Evolutionary conservation across 768 basidiomycete species (phyloP), one percentile per base, ranked within the genome.

Genomic region (Zangia roseola): DNA sequence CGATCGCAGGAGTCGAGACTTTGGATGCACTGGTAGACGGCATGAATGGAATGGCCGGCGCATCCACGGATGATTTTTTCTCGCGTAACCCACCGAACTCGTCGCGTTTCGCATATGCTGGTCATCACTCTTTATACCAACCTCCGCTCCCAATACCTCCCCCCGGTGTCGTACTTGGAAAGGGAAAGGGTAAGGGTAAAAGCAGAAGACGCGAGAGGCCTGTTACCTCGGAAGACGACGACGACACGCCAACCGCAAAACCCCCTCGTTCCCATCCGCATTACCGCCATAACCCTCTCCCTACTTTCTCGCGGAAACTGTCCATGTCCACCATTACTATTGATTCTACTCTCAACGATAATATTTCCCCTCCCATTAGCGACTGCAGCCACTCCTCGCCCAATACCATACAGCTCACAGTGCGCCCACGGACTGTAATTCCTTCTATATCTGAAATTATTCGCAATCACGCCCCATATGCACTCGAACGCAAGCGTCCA

Each of bases 371-470:
- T 39, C 50, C 47, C 12, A 36, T 31, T 23, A 33, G 36, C 51
- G 51, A 60, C 38, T 40, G 37, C 43, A 49, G 50, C 26, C 47
- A 58, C 35, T 21, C 53, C 0, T 38, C 54, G 7, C 30, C 45
- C 21, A 36, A 43, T 56, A 45, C 41, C 38, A 43, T 60, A 51
- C 59, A 57, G 25, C 68, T 53, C 31, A 43, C 53, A 38, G 61
- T 64, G 40, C 68, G 61, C 25, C 63, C 59, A 61, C 81, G 81
- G 65, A 72, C 71, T 17, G 62, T 85, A 42, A 80, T 83, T 7
- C 91, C 91, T 40, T 88, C 89, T 13, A 94, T 94, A 62, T 87
- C 86, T 34, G 91, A 94, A 48, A 94, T 94, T 52, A 93, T 94
- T 52, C 83, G 86, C 24, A 79, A 79, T 23, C 83, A 92, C 37